Conservation (phyloP, 179 eudicot genomes). For the Beta lomatogona region DNA sequence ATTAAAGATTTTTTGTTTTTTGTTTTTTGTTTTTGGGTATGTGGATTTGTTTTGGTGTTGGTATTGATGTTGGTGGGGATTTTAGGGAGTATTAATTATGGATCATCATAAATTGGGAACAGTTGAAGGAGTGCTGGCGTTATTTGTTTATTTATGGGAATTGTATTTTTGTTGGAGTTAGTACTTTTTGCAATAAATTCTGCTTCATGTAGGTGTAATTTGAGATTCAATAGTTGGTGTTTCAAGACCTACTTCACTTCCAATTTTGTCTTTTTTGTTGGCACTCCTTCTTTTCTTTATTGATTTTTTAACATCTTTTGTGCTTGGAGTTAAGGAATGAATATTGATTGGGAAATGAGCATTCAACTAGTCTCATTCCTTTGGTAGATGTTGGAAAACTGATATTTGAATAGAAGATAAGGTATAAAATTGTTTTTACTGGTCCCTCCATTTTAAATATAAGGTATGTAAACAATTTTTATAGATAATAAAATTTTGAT, state of each 20-base stretch:
- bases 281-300: background rate
- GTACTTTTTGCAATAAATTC: slow-evolving; percentile 4
- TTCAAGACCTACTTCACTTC: slow-evolving; percentile 2
- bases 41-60: slow-evolving; percentile 26
- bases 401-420: too few species aligned
- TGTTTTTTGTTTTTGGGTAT: background rate
- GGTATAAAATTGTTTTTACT: too few species aligned
- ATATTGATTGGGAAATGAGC: too few species aligned
- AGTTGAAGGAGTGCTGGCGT: slow-evolving; percentile 22
- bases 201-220: background rate
- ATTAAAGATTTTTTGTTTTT: too few species aligned
- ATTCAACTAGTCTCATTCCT: too few species aligned
- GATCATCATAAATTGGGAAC: slow-evolving; percentile 18
- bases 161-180: slow-evolving; percentile 18
- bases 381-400: too few species aligned
- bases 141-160: slow-evolving; percentile 10
- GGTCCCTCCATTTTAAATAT: too few species aligned
- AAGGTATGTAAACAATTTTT: too few species aligned
- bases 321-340: background rate
- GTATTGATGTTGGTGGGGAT: background rate
- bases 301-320: too few species aligned
- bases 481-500: too few species aligned
- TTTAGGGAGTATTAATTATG: background rate
- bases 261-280: background rate
- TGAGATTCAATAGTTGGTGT: slow-evolving; percentile 1